These are phyloP conservation scores for Candida multigemmis DNA, from an alignment of 805 yeast genomes.

Conservation along the genomic window DNA sequence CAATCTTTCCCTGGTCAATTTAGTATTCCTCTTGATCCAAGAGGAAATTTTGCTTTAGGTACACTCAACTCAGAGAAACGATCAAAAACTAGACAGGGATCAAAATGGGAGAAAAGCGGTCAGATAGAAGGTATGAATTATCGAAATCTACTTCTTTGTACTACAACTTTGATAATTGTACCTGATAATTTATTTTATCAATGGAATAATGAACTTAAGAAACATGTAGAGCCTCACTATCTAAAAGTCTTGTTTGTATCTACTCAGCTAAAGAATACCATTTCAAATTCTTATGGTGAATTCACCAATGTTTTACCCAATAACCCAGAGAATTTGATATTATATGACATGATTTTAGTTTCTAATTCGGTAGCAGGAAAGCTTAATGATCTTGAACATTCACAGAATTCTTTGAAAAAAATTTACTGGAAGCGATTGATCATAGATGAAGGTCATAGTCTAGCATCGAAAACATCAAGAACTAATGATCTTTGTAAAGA, in stretches of 20 bases:
- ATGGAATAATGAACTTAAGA: constrained; percentile 51
- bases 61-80: constrained; percentile 9
- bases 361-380: constrained; percentile 37
- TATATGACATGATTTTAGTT: constrained; percentile 46
- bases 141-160: constrained; percentile 33
- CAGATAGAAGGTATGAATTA: constrained; percentile 9
- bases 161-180: constrained; percentile 49
- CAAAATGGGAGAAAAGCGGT: constrained; percentile 4
- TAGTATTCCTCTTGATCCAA: constrained; percentile 15
- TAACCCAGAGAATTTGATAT: constrained; percentile 21
- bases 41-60: constrained; percentile 1
- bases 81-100: constrained; percentile 9
- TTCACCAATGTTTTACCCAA: constrained; percentile 11
- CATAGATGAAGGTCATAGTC: constrained; percentile 69
- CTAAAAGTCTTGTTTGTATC: constrained; percentile 27
- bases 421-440: constrained; percentile 62
- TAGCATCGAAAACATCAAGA: constrained; percentile 43
- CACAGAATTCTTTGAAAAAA: constrained; percentile 25
- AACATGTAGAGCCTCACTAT: constrained; percentile 37
- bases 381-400: constrained; percentile 18
- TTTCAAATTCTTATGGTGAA: constrained; percentile 6
- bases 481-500: constrained; percentile 40
- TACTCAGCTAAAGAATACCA: constrained; percentile 15
- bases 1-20: constrained; percentile 37
- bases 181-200: constrained; percentile 64